Evolutionary conservation across 2,329 filamentous ascomycete species (phyloP).

Genomic region (Cercospora brassicicola): DNA sequence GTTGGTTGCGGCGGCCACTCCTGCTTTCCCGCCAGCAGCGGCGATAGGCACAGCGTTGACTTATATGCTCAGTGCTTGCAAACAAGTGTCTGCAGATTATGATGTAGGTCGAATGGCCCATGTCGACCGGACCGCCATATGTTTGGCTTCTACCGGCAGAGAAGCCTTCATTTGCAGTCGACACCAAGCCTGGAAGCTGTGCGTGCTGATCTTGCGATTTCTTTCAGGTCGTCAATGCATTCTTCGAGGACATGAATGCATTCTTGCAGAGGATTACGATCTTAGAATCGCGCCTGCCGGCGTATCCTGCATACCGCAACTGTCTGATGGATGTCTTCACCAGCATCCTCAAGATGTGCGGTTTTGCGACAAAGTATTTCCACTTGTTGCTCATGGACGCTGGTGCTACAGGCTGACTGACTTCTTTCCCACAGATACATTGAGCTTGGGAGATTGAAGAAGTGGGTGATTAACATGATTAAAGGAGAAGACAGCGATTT

Average conservation of each 20-base stretch:
- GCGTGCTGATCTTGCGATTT: neutral
- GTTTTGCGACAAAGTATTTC: constrained; percentile 4
- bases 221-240: constrained; percentile 4
- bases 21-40: constrained; percentile 9
- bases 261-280: constrained; percentile 13
- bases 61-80: constrained; percentile 14
- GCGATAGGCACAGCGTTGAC: constrained; percentile 10
- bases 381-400: neutral
- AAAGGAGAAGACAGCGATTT: constrained; percentile 12
- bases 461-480: constrained; percentile 13
- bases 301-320: constrained; percentile 12
- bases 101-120: neutral
- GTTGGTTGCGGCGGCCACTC: constrained; percentile 9
- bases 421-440: neutral
- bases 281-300: constrained; percentile 3
- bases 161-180: neutral
- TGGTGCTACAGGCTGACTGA: neutral
- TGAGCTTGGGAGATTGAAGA: constrained; percentile 8
- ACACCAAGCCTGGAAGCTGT: neutral
- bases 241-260: constrained; percentile 14
- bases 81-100: constrained; percentile 12
- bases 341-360: constrained; percentile 8
- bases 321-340: constrained; percentile 14
- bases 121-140: neutral
- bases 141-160: neutral